These are phyloP conservation scores for Zygosaccharomyces sapae DNA, from an alignment of 1,139 yeast genomes.

Conservation along the genomic window DNA sequence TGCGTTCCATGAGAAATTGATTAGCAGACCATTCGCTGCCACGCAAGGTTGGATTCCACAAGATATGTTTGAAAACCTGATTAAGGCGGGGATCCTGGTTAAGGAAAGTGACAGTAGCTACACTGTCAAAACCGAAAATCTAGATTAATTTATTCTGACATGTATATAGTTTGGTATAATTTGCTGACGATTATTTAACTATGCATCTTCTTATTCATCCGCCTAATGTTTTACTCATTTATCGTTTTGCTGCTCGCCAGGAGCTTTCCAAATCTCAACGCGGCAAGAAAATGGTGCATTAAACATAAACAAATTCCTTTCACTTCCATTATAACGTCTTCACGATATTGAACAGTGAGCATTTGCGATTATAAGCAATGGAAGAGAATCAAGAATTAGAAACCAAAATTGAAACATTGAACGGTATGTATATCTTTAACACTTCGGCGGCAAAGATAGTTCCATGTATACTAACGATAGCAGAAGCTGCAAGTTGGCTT, in stretches of 20 bases:
- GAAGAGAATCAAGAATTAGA: slow-evolving; percentile 16
- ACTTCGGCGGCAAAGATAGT: slow-evolving; percentile 1
- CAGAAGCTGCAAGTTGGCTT: slow-evolving; percentile 25
- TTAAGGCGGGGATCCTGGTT: slow-evolving; percentile 60
- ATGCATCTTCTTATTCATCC: neutral
- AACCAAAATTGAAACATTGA: slow-evolving; percentile 18
- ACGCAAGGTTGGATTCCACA: slow-evolving; percentile 96
- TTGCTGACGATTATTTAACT: neutral
- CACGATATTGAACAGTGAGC: too few relatives aligned
- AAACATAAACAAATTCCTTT: neutral
- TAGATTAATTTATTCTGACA: neutral
- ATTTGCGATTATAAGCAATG: slow-evolving; percentile 5
- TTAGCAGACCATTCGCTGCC: slow-evolving; percentile 77
- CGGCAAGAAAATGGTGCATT: neutral
- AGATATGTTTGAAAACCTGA: slow-evolving; percentile 73
- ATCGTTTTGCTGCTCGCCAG: neutral
- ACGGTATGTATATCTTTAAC: slow-evolving; percentile 15
- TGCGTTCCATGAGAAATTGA: slow-evolving; percentile 62
- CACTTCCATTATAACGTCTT: neutral
- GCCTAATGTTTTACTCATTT: neutral
- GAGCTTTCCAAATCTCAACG: neutral
- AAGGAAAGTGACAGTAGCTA: slow-evolving; percentile 46
- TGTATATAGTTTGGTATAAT: neutral
- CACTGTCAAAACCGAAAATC: slow-evolving; percentile 20
- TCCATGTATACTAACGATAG: slow-evolving; percentile 1